These are phyloP conservation scores for Hypoxylon subgilvum DNA, from an alignment of 495 filamentous ascomycete genomes.

Conservation along the genomic window DNA sequence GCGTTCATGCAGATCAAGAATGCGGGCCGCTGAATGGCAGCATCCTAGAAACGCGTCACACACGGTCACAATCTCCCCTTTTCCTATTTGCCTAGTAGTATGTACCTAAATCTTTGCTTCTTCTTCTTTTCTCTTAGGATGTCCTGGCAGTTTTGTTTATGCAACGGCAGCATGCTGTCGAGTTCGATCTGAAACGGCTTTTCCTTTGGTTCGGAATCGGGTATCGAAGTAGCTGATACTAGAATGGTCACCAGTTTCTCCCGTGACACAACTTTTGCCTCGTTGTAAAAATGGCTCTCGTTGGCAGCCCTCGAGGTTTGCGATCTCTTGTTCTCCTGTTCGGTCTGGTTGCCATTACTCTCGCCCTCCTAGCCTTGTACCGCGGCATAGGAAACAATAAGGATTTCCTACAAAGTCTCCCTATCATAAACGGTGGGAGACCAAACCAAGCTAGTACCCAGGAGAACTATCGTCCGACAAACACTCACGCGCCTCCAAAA, in stretches of 20 bases:
- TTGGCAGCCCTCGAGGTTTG: conserved; percentile 37
- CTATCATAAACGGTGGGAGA: conserved; percentile 25
- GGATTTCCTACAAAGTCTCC: conserved; percentile 32
- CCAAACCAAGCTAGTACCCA: conserved; percentile 12
- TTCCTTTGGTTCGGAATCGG: neutral
- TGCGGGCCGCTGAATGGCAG: too few relatives aligned
- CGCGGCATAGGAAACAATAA: conserved; percentile 16
- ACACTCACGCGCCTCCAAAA: conserved; percentile 40
- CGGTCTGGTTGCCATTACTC: conserved; percentile 30
- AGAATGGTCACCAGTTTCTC: conserved; percentile 18
- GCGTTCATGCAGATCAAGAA: too few relatives aligned
- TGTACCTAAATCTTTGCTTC: too few relatives aligned
- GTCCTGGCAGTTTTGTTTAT: too few relatives aligned
- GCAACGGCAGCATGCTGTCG: neutral
- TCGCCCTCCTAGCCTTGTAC: conserved; percentile 34
- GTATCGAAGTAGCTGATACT: conserved; percentile 5
- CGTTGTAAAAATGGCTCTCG: conserved; percentile 25
- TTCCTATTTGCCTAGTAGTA: too few relatives aligned
- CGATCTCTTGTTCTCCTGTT: conserved; percentile 33
- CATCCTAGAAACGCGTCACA: too few relatives aligned
- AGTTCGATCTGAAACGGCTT: neutral
- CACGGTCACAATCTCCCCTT: too few relatives aligned
- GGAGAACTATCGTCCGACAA: conserved; percentile 34
- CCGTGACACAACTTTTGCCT: conserved; percentile 15
- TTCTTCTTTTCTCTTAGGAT: too few relatives aligned